Percentiles rank a stretch among this genome's conserved stretches.
Conservation (phyloP, 164 flowering plant genomes). For the Piper longum region DNA sequence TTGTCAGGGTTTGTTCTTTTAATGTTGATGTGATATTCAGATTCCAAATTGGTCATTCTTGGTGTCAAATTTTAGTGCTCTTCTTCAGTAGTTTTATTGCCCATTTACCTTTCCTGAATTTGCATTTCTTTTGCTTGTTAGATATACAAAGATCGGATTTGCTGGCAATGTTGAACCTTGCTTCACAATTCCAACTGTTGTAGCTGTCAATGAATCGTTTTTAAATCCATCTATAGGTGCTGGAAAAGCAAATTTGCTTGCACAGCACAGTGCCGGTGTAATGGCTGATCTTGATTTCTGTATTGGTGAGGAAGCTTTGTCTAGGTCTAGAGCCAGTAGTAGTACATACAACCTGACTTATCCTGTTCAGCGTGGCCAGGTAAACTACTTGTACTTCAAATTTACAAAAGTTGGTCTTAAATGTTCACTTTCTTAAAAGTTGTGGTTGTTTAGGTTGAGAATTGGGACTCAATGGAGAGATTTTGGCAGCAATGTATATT, state of each 20-base stretch:
- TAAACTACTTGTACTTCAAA: not conserved
- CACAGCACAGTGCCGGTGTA: slow-evolving; percentile 90
- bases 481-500: slow-evolving; percentile 99
- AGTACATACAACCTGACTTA: slow-evolving; percentile 67
- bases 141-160: slow-evolving; percentile 81
- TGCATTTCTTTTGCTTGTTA: slow-evolving; percentile 11
- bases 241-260: slow-evolving; percentile 58
- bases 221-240: slow-evolving; percentile 50
- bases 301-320: slow-evolving; percentile 82
- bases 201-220: slow-evolving; percentile 84
- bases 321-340: slow-evolving; percentile 52
- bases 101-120: not conserved
- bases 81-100: not conserved
- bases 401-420: too few species aligned
- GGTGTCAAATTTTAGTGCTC: not conserved
- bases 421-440: not conserved
- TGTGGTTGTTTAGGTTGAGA: slow-evolving; percentile 34
- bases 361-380: slow-evolving; percentile 78
- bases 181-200: slow-evolving; percentile 38
- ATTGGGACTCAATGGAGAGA: slow-evolving; percentile 98
- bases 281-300: slow-evolving; percentile 98
- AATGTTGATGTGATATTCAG: not conserved
- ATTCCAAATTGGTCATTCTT: not conserved
- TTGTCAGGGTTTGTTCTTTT: not conserved
- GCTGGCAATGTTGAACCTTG: slow-evolving; percentile 18